Base-by-base conservation (phyloP, 805 yeast species). In the Candida michaelii region DNA sequence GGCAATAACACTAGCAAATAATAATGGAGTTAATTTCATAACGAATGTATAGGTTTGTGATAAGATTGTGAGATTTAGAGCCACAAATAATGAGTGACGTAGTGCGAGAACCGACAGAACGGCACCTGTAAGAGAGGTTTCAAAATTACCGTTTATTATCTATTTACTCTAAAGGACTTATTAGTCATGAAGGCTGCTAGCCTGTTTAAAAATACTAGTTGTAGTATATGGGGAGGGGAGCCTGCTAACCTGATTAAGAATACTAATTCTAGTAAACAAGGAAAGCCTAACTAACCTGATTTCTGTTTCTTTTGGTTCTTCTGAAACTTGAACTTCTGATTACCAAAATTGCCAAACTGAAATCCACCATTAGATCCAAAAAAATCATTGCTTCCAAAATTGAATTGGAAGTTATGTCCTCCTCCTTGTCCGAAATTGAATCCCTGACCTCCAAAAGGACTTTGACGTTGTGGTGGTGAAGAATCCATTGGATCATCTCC, bases 401-500 rank as follows among this genome's bases (percentile, higher is more conserved):
- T 49, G 37, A 53, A 53, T 30, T 47, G 51, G 40, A 42, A 45
- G 8, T 39, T 42, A 16, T 23, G 13, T 7, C 51, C 55, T 27
- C 47, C 45, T 21, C 44, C 48, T 12, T 45, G 43, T 5, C 35
- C 39, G 27, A 47, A 47, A n/a, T 42, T 33, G 21, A 43, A 43
- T 11, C 31, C 32, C 12, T 24, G 27, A 27, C 50, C 50, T 16
- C 45, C 49, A n/a, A 36, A 39, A 5, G 46, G 23, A 30, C 39
- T 27, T 12, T 30, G 33, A 8, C 19, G 37, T 21, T 34, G 37
- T n/a, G 37, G 37, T 5, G 46, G 41, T 23, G 45, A 42, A 16
- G 40, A 48, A 44, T 67, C 74, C 48, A 72, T 73, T 5, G 82
- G 80, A 55, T 76, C 80, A 36, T 71, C 76, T 12, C 82, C 83